These are phyloP conservation scores for Ophiocordyceps robertsii DNA, from an alignment of 2,329 filamentous ascomycete genomes.

Conservation along the genomic window DNA sequence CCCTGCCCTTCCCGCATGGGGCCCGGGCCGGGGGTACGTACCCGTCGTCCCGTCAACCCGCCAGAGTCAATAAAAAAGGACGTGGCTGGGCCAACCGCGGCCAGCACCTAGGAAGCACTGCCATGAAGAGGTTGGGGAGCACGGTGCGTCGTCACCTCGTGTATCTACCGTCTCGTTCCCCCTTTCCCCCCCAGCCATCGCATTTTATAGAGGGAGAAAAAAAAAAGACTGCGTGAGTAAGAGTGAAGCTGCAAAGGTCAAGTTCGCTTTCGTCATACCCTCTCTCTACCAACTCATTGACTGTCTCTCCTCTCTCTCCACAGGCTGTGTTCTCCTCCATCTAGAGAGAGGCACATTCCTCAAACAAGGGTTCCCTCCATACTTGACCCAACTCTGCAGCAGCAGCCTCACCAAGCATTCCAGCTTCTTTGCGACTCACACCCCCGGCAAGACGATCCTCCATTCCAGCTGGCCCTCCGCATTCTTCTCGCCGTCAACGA, in stretches of 20 bases:
- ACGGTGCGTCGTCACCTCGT: neutral
- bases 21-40: conserved; percentile 4
- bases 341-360: too few relatives aligned
- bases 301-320: neutral
- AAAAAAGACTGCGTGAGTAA: too few relatives aligned
- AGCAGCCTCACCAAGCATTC: too few relatives aligned
- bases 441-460: too few relatives aligned
- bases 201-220: neutral
- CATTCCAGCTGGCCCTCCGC: too few relatives aligned
- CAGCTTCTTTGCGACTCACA: too few relatives aligned
- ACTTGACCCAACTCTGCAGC: too few relatives aligned
- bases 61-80: conserved; percentile 16
- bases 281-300: neutral
- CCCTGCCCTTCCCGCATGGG: neutral
- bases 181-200: conserved; percentile 2
- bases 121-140: neutral
- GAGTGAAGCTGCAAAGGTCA: neutral
- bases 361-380: too few relatives aligned
- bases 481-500: too few relatives aligned
- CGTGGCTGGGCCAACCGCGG: conserved; percentile 18
- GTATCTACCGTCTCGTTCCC: neutral
- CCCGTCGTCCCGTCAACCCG: conserved; percentile 13
- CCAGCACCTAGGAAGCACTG: neutral
- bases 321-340: neutral
- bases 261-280: neutral